phyloP scores from a whole-genome alignment of 2,329 filamentous ascomycete genomes.

The Apiospora aurea region DNA sequence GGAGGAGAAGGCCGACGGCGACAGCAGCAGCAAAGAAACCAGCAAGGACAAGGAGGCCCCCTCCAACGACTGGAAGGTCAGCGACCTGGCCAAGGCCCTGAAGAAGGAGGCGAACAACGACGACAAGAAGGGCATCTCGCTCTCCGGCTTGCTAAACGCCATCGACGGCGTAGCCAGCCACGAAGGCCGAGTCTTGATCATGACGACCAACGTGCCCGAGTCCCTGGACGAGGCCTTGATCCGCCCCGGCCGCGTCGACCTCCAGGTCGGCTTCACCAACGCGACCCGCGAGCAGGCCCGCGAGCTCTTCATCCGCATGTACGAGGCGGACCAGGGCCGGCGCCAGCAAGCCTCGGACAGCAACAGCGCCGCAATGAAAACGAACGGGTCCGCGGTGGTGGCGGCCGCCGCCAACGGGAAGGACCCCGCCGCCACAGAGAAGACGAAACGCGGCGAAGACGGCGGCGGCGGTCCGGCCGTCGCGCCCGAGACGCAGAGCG shows the following conservation, averaged over 20 bases:
- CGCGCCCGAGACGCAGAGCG: conserved; percentile 29
- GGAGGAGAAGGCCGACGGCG: conserved; percentile 29
- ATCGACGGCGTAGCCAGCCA: conserved; percentile 84
- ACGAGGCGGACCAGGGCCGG: conserved; percentile 51
- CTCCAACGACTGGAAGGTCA: conserved; percentile 46
- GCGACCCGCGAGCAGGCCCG: conserved; percentile 60
- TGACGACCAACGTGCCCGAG: conserved; percentile 82
- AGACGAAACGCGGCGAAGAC: neutral
- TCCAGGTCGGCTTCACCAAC: conserved; percentile 70
- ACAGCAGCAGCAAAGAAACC: conserved; percentile 14
- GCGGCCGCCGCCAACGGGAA: neutral
- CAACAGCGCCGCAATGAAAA: conserved; percentile 15
- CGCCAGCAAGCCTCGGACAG: conserved; percentile 23
- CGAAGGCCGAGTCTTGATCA: conserved; percentile 80
- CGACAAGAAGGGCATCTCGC: conserved; percentile 65
- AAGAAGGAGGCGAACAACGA: conserved; percentile 48
- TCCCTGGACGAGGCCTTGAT: conserved; percentile 77
- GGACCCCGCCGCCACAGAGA: conserved; percentile 7
- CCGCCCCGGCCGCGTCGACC: conserved; percentile 75
- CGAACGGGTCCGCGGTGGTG: conserved; percentile 15
- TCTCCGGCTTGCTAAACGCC: conserved; percentile 82
- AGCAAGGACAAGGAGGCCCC: conserved; percentile 28
- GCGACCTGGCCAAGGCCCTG: conserved; percentile 51
- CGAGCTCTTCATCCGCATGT: conserved; percentile 69
- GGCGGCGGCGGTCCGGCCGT: conserved; percentile 15